A percentile compares a stretch with the other conserved stretches of the same genome.
phyloP scores from a whole-genome alignment of 768 basidiomycete species.

The Kwoniella botswanensis region DNA sequence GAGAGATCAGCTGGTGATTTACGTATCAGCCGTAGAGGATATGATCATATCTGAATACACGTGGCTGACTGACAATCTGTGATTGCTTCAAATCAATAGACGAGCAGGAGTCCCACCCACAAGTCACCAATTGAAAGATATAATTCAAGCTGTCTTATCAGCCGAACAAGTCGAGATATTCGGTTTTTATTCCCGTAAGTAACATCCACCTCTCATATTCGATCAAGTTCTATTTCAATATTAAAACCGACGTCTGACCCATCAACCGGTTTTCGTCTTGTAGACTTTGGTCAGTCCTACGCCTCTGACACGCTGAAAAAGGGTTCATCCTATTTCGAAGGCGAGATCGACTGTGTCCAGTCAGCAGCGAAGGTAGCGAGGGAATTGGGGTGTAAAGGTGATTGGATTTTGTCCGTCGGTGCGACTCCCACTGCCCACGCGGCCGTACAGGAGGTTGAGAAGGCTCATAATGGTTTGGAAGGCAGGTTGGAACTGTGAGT shows the following conservation, averaged over 20 bases:
- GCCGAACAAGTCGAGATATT: constrained; percentile 69
- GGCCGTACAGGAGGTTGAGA: constrained; percentile 62
- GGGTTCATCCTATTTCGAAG: constrained; percentile 70
- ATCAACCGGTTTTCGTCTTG: no score
- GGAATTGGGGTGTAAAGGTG: constrained; percentile 61
- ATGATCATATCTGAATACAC: no score
- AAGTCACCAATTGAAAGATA: constrained; percentile 65
- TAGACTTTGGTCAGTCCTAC: constrained; percentile 63
- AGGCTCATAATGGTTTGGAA: constrained; percentile 63
- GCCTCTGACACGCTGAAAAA: constrained; percentile 71
- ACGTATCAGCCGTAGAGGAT: no score
- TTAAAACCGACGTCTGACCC: no score
- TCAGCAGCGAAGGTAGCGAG: constrained; percentile 64
- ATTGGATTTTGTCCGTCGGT: constrained; percentile 78
- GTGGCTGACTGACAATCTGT: neutral
- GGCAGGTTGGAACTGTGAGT: constrained; percentile 78
- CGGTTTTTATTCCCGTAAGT: constrained; percentile 81
- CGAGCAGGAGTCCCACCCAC: constrained; percentile 72
- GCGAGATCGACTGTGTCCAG: constrained; percentile 75
- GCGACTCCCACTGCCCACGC: constrained; percentile 88
- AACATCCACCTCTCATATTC: neutral
- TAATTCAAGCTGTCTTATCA: constrained; percentile 65
- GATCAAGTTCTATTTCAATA: no score
- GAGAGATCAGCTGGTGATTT: no score
- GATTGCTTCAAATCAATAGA: constrained; percentile 58